Base-by-base conservation (phyloP, 441 rosid genomes). In the Populus hybrid region DNA sequence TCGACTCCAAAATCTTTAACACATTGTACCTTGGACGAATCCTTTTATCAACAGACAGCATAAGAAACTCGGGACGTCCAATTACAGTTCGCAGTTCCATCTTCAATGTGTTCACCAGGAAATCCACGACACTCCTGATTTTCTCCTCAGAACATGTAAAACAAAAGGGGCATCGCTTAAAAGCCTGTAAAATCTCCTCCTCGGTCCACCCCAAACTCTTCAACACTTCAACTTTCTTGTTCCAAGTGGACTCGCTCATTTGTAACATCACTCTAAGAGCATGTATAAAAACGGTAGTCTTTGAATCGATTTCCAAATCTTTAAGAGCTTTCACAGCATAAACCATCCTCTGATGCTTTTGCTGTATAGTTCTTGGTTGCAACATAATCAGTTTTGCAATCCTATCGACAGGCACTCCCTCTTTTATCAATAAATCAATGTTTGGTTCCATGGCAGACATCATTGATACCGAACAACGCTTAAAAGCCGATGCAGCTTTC, bases 11-110 rank as follows among this genome's bases (percentile, higher is more conserved):
- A 71, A 59, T 36, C 73, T 73, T 75, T 35, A 82, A 50, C 73
- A 84, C 80, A 28, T 75, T 38, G 53, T 79, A 80, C 75, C 89
- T 81, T 0, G 83, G 81, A 2, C 59, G 78, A 77, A 86, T 72
- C 80, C 84, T 82, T 42, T 53, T 75, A 21, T 81, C 84, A 46
- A 80, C 2, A 6, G 80, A 65, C 21, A 21, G 67, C 53, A 6
- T 23, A 71, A 85, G 76, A 20, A 85, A 42, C 10, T 3, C 30
- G 3, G 87, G 85, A 64, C 23, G 16, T 2, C 36, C 12, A 69
- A 80, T 57, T 2, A 85, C 18, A 35, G 0, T 8, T 64, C 67
- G 69, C 2, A 7, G 76, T 12, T 69, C 81, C 64, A 76, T 40
- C 38, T 79, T 73, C 35, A 78, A 10, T 11, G 77, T 65, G 69